A percentile compares a stretch with the other conserved stretches of the same genome.
Evolutionary conservation across 768 basidiomycete genomes (phyloP).

Genomic region (Hortiboletus campestris): DNA sequence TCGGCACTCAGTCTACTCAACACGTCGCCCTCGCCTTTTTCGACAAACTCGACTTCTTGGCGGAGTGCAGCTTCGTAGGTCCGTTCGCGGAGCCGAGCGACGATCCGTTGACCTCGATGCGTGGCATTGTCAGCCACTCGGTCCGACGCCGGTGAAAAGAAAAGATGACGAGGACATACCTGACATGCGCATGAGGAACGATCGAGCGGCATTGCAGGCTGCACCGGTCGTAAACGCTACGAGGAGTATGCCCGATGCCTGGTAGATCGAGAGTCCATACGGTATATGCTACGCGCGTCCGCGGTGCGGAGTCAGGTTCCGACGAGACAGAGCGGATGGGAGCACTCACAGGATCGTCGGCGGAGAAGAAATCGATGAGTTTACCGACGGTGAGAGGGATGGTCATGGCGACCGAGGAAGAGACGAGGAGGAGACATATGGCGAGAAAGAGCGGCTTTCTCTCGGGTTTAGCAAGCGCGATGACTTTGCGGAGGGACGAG

Average conservation of each 20-base stretch:
- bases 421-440: conserved; percentile 78
- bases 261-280: conserved; percentile 71
- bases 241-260: conserved; percentile 74
- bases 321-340: too few species aligned
- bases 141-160: neutral
- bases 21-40: conserved; percentile 91
- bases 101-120: conserved; percentile 73
- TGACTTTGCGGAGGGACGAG: conserved; percentile 72
- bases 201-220: conserved; percentile 77
- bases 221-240: conserved; percentile 85
- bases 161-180: conserved; percentile 41
- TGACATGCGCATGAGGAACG: conserved; percentile 82
- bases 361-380: conserved; percentile 90
- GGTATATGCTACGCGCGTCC: conserved; percentile 60
- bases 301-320: neutral
- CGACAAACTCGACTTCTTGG: conserved; percentile 93
- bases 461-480: conserved; percentile 81
- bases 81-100: conserved; percentile 78
- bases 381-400: conserved; percentile 92
- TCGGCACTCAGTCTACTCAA: conserved; percentile 89
- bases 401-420: conserved; percentile 87
- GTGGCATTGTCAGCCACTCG: neutral
- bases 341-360: conserved; percentile 55
- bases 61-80: conserved; percentile 81
- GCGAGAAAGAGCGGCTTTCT: conserved; percentile 72